Base-by-base conservation (phyloP, 2,329 filamentous ascomycete genomes). In the Pseudogymnoascus sp. region DNA sequence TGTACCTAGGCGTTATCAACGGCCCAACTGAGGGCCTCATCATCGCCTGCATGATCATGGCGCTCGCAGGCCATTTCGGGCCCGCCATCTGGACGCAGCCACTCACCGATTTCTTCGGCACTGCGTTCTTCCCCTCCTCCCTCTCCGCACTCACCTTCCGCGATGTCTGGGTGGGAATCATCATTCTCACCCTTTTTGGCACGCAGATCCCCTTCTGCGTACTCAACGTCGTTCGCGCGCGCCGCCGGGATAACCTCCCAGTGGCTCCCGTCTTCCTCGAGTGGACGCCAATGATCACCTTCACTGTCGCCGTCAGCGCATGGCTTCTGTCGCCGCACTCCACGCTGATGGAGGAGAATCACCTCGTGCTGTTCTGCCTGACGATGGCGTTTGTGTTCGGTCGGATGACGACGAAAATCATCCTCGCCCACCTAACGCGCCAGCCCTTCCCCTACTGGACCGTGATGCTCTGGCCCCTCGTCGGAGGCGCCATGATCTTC, bases 361-460 rank as follows among this genome's bases (percentile, higher is more conserved):
- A 94, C 71, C 83, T 99, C 1, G 86, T 95, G 10, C 83, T 97
- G 55, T 96, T 96, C 75, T 97, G 92, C 78, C 77, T 96, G 64
- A 96, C 91, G 64, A 89, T 97, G 81, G 90, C 91, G n/a, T 92
- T 97, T 70, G 94, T 97, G 64, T 97, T 99, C 74, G 94, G 94
- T 37, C 89, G 94, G 68, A 92, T 99, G 88, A 97, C 94, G 0
- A 99, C 94, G 39, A 99, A 97, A 80, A 97, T 97, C 76, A 99
- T 99, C 72, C 86, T 99, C 16, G 93, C 94, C 2, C 94, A 99
- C 75, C 81, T 99, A 60, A 94, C 94, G 1, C 86, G 86, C 66
- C 94, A 97, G 74, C 90, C 93, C 3, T 99, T 97, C 77, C 94
- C 94, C 1, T 95, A 90, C 81, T 97, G 92, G 92, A 97, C 94